These are phyloP conservation scores for Wickerhamomyces ciferrii DNA, from an alignment of 805 yeast genomes.

Conservation along the genomic window DNA sequence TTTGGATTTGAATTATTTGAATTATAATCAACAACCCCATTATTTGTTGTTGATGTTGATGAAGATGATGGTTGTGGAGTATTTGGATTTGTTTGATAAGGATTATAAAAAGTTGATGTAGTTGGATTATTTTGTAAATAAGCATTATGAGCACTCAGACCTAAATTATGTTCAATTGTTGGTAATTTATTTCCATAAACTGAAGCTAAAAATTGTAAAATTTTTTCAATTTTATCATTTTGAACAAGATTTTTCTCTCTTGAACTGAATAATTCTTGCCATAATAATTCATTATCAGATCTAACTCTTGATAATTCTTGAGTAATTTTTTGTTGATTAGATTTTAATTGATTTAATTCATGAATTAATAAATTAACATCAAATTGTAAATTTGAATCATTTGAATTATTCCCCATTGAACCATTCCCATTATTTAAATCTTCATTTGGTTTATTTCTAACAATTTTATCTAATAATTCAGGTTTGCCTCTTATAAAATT, in stretches of 20 bases:
- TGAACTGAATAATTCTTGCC: conserved; percentile 84
- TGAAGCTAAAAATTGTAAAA: conserved; percentile 80
- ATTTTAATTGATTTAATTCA: conserved; percentile 72
- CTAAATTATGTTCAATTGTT: background rate
- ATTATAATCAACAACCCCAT: too few species aligned
- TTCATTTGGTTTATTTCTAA: conserved; percentile 55
- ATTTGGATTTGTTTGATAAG: background rate
- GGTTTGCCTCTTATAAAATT: conserved; percentile 73
- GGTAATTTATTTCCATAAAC: conserved; percentile 30
- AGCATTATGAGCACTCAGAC: background rate
- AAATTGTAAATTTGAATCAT: conserved; percentile 2
- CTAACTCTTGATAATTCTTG: conserved; percentile 81
- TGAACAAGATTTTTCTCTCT: conserved; percentile 84
- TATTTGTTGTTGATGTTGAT: background rate
- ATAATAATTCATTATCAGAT: conserved; percentile 81
- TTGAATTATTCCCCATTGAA: background rate
- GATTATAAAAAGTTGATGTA: background rate
- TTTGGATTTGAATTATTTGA: too few species aligned
- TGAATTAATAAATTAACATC: conserved; percentile 37
- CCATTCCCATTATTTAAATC: conserved; percentile 6
- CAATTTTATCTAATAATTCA: conserved; percentile 79
- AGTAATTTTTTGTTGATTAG: conserved; percentile 73
- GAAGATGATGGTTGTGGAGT: background rate
- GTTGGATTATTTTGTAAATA: background rate
- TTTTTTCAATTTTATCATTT: conserved; percentile 82